A percentile compares a stretch with the other conserved stretches of the same genome.
Conservation (phyloP, 192 early-diverging fungal species). For the Cladochytrium replicatum region DNA sequence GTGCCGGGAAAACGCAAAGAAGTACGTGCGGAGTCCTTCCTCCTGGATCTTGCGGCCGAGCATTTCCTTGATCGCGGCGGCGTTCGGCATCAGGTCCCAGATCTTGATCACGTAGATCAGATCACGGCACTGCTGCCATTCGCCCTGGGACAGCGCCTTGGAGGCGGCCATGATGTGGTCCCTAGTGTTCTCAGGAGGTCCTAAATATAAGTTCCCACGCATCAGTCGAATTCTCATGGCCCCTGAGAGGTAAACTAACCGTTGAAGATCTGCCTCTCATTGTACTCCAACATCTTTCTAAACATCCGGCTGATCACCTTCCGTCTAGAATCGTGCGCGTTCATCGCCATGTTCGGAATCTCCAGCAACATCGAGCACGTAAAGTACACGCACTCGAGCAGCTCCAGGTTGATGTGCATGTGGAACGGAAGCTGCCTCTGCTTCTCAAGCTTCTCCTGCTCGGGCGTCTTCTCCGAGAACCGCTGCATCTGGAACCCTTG, state of each 20-base stretch:
- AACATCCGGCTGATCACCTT: constrained; percentile 84
- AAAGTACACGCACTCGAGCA: constrained; percentile 93
- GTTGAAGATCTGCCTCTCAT: constrained; percentile 90
- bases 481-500: constrained; percentile 70
- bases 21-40: constrained; percentile 90
- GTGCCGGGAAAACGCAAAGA: constrained; percentile 85
- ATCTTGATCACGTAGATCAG: constrained; percentile 86
- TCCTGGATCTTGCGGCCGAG: constrained; percentile 85
- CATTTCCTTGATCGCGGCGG: constrained; percentile 83
- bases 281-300: constrained; percentile 86
- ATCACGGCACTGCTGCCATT: constrained; percentile 85
- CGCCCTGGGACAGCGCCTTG: constrained; percentile 79
- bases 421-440: constrained; percentile 98
- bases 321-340: constrained; percentile 43
- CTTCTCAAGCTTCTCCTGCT: constrained; percentile 87
- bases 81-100: constrained; percentile 85
- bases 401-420: constrained; percentile 98
- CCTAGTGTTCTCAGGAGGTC: constrained; percentile 94
- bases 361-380: constrained; percentile 96
- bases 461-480: constrained; percentile 71
- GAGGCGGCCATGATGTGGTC: constrained; percentile 98
- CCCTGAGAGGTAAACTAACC: constrained; percentile 34
- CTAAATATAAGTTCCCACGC: constrained; percentile 14
- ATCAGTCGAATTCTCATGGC: constrained; percentile 1
- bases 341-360: constrained; percentile 86